Evolutionary conservation across 768 basidiomycete genomes (phyloP), one percentile per base, ranked within the genome.

Genomic region (Leccinum subgranulosum): DNA sequence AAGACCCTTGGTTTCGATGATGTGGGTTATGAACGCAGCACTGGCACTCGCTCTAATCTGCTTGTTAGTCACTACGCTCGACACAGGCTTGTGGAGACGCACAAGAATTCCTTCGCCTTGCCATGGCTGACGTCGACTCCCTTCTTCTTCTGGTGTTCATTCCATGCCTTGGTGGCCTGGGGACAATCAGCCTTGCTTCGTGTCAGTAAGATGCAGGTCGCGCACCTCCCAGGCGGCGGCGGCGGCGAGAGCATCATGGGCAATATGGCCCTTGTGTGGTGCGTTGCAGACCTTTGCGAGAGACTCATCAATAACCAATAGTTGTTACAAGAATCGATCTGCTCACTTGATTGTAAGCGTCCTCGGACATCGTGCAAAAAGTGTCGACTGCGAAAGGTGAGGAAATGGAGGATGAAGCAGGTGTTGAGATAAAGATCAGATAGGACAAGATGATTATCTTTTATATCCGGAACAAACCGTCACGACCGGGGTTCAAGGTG

Each of bases 221-320:
- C 71, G 14, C 33, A 82, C 85, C 78, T 84, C 84, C 70, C 78
- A 89, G 27, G 84, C 72, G 9, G 86, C 87, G 49, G 88, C 88
- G 39, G 73, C 86, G 46, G 84, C 84, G 61, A 90, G 77, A 46
- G 88, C 66, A 71, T 90, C 83, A 69, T 90, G 88, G 10, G 84
- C 81, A 51, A 87, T 69, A 56, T 72, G 55, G 1, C 85, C 82
- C 73, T 85, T 73, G 75, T 87, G 86, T 11, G 77, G 78, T 15
- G 77, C 76, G 51, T 77, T 79, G 21, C 52, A 27, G 47, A 80
- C 78, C 84, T 86, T 59, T 51, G 25, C 49, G 31, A 17, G 31
- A 43, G 31, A 56, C 19, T 25, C 6, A 43, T 65, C 34, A 61
- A 50, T n/a, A 2, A 34, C 4, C 5, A 11, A 5, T 19, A 9